Evolutionary conservation across 176 grass and related monocot species (phyloP).

Genomic region (Metroxylon sagu): DNA sequence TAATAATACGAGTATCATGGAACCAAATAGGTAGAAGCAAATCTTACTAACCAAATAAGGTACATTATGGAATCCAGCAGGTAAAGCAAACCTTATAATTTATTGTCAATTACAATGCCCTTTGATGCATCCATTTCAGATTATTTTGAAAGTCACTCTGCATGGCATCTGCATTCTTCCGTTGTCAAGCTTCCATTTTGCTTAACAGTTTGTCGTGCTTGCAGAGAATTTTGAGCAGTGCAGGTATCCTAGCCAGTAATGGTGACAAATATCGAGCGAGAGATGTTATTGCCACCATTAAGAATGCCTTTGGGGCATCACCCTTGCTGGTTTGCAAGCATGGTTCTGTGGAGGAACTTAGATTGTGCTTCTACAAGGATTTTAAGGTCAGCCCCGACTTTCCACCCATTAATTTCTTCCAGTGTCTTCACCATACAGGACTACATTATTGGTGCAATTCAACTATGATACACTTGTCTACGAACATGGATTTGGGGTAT

Average conservation of each 20-base stretch:
- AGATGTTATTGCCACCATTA: conserved; percentile 48
- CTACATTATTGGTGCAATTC: not conserved
- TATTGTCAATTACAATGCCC: no score
- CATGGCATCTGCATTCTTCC: no score
- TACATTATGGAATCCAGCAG: no score
- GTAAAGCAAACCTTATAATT: no score
- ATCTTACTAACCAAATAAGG: no score
- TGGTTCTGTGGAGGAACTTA: conserved; percentile 74
- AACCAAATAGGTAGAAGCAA: no score
- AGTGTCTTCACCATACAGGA: not conserved
- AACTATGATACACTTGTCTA: not conserved
- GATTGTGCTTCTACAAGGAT: conserved; percentile 89
- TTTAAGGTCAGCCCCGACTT: conserved; percentile 52
- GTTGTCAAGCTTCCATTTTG: no score
- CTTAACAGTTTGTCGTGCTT: conserved; percentile 3
- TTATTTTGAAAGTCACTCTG: no score
- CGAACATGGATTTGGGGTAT: not conserved
- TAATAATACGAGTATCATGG: no score
- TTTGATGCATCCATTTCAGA: no score
- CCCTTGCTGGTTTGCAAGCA: conserved; percentile 62
- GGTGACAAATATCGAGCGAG: conserved; percentile 38
- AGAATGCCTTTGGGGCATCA: conserved; percentile 56
- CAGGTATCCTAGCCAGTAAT: conserved; percentile 44
- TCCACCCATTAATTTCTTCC: not conserved
- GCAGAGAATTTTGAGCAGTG: conserved; percentile 56